Evolutionary conservation across 1,139 yeast species (phyloP), one percentile per base, ranked within the genome.

Genomic region (Sugiyamaella castrensis): DNA sequence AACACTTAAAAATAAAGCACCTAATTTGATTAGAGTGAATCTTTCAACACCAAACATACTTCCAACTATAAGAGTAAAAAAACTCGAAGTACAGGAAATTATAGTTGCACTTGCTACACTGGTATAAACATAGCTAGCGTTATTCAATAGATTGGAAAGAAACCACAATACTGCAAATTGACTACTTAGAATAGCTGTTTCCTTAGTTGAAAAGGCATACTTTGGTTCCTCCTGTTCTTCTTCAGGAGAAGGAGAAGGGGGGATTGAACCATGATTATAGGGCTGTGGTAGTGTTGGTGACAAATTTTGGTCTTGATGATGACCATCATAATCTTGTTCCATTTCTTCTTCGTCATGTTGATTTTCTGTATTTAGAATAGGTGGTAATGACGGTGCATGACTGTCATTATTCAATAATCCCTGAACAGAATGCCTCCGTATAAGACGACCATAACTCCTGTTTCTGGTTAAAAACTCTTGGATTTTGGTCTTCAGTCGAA

Each of bases 21-120:
- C 62, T 1, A 89, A 67, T 65, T 92, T 92, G 40, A 76, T 72
- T 26, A 67, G 63, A 58, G 81, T 86, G 60, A 91, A 78, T 29
- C 69, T 70, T 67, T 92, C 98, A 8, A 89, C 79, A 29, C 81
- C 72, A 53, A 81, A 83, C 19, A 85, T 54, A 49, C 82, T 80
- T 0, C 98, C 98, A n/a, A 91, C 75, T 2, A 89, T 60, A 39
- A 92, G 74, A 0, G 98, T 92, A 76, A 92, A 92, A 64, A 92
- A 89, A 11, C 96, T 86, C 7, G 95, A 85, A 0, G 98, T 89
- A 37, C 96, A 85, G 8, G 96, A 84, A 39, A 92, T 70, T 33
- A 92, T 91, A 3, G 98, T 92, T 61, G 94, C 97, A 15, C 92
- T 84, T 8, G 95, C 95, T 29, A 91, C 98, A 10, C 92, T 83